Evolutionary conservation across 2,329 filamentous ascomycete genomes (phyloP).

Genomic region (Amylocarpus encephaloides): DNA sequence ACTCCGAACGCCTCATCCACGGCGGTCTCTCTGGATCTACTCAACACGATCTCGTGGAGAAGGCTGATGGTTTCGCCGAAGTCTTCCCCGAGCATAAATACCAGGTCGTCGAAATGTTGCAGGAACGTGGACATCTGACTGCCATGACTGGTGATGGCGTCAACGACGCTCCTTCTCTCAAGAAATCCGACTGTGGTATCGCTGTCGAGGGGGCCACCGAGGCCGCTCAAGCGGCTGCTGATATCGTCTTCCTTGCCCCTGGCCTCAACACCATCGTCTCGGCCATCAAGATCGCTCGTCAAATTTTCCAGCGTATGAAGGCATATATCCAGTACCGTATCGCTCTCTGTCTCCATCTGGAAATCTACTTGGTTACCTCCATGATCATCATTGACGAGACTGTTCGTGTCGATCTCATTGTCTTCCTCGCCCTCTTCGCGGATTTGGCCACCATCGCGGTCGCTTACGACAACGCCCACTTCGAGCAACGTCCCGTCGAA

Average conservation of each 20-base stretch:
- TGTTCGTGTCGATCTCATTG: slow-evolving; percentile 64
- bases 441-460: slow-evolving; percentile 74
- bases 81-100: slow-evolving; percentile 96
- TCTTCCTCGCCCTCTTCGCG: slow-evolving; percentile 74
- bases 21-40: slow-evolving; percentile 67
- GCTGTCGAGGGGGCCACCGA: slow-evolving; percentile 89
- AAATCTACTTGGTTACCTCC: slow-evolving; percentile 71
- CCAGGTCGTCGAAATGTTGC: slow-evolving; percentile 87
- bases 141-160: slow-evolving; percentile 96
- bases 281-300: slow-evolving; percentile 84
- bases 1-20: slow-evolving; percentile 71
- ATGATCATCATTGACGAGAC: slow-evolving; percentile 79
- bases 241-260: slow-evolving; percentile 89
- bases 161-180: slow-evolving; percentile 87
- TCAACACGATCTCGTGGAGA: slow-evolving; percentile 73
- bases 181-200: slow-evolving; percentile 93
- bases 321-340: slow-evolving; percentile 95
- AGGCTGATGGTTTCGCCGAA: slow-evolving; percentile 90
- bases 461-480: slow-evolving; percentile 74
- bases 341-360: slow-evolving; percentile 81
- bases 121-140: slow-evolving; percentile 88
- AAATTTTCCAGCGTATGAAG: slow-evolving; percentile 97
- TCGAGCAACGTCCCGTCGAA: slow-evolving; percentile 67
- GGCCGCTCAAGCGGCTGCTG: slow-evolving; percentile 82
- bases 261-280: slow-evolving; percentile 90